Conservation (phyloP, 78 protist species). For the Dictyostelium firmibasis region DNA sequence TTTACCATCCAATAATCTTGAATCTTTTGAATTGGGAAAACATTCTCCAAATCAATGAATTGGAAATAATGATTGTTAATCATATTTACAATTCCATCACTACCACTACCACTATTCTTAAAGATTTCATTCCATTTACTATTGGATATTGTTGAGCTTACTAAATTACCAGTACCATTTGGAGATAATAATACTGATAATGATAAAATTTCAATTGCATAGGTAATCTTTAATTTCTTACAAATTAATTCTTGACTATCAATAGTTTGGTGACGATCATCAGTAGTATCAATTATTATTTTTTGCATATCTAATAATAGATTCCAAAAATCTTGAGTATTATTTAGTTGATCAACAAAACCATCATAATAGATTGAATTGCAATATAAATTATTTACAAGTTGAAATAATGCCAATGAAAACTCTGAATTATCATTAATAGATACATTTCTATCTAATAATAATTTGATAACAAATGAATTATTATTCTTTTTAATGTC, state of each 20-base stretch:
- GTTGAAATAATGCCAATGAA: not conserved
- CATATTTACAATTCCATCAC: not conserved
- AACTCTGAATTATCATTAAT: not conserved
- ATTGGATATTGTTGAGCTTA: not conserved
- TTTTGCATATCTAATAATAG: not conserved
- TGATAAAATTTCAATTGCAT: not conserved
- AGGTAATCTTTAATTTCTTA: not conserved
- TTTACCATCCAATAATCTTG: not conserved
- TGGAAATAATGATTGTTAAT: not conserved
- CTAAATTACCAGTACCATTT: not conserved
- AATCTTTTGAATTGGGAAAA: not conserved
- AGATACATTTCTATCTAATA: not conserved
- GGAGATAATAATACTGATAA: not conserved
- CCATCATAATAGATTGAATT: conserved; percentile 32
- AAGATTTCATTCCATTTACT: not conserved
- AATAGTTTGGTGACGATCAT: not conserved
- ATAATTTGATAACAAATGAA: not conserved
- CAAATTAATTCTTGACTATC: not conserved
- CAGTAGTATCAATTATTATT: not conserved
- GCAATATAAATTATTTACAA: not conserved
- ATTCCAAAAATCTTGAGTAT: conserved; percentile 22
- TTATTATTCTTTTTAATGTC: not conserved
- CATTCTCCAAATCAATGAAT: not conserved
- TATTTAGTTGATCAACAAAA: not conserved
- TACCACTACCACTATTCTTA: not conserved